Percentiles rank a stretch among this genome's conserved stretches.
Conservation (phyloP, 2,329 filamentous ascomycete genomes). For the Ciborinia camelliae region DNA sequence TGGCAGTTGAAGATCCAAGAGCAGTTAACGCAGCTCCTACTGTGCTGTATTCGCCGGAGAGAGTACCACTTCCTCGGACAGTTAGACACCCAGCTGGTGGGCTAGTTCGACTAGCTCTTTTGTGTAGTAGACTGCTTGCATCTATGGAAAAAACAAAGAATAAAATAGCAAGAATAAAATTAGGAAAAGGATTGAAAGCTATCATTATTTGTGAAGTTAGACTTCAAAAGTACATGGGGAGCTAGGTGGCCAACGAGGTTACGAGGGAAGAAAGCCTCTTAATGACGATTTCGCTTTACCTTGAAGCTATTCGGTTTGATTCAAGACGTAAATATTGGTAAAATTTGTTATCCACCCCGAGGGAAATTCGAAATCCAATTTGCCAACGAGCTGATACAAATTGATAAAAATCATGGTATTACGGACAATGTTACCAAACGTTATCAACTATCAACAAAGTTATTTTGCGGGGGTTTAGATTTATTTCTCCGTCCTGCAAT, state of each 20-base stretch:
- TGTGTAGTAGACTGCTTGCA: not conserved
- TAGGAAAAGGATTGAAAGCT: not conserved
- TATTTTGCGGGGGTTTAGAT: too few species aligned
- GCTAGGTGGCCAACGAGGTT: not conserved
- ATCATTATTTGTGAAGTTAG: not conserved
- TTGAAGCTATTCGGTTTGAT: not conserved
- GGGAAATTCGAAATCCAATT: too few species aligned
- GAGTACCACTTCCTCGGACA: slow-evolving; percentile 18
- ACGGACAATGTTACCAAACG: too few species aligned
- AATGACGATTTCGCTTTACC: not conserved
- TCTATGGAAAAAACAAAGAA: not conserved
- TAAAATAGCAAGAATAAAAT: not conserved
- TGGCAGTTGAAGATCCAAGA: not conserved
- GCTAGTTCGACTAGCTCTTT: slow-evolving; percentile 4
- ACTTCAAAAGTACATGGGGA: not conserved
- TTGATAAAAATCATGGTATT: too few species aligned
- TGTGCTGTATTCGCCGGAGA: slow-evolving; percentile 19
- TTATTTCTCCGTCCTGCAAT: not conserved
- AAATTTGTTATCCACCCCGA: too few species aligned
- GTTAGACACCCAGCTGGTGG: slow-evolving; percentile 15
- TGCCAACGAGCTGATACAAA: too few species aligned
- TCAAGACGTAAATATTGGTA: not conserved
- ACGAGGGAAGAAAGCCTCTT: not conserved
- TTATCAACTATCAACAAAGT: too few species aligned
- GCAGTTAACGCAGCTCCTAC: slow-evolving; percentile 1